These are phyloP conservation scores for Orbilia oligospora DNA, from an alignment of 2,329 filamentous ascomycete species.

Conservation along the genomic window DNA sequence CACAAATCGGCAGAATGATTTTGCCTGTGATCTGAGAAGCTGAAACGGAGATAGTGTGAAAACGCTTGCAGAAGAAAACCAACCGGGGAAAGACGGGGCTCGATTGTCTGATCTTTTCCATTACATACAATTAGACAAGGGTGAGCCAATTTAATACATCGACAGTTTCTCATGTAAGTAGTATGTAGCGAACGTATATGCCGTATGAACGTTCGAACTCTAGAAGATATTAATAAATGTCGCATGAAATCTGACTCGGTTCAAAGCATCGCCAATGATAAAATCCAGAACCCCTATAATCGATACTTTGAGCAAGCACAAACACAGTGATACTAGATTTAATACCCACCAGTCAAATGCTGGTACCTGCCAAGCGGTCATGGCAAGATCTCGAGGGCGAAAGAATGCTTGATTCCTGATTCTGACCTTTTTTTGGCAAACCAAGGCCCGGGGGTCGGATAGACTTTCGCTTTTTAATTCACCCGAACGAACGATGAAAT, in stretches of 20 bases:
- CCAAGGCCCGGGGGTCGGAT: not conserved
- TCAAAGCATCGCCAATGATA: too few species aligned
- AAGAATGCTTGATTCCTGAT: constrained; percentile 23
- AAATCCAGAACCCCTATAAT: too few species aligned
- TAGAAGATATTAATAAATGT: too few species aligned
- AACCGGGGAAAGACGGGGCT: constrained; percentile 4
- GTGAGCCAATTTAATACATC: not conserved
- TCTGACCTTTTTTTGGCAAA: not conserved
- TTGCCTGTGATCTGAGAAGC: constrained; percentile 16
- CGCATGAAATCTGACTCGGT: too few species aligned
- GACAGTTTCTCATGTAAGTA: not conserved
- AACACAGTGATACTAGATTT: not conserved
- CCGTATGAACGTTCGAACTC: too few species aligned
- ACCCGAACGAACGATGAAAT: not conserved
- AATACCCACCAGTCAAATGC: too few species aligned
- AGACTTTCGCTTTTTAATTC: constrained; percentile 3
- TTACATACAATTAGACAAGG: not conserved
- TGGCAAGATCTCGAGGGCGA: constrained; percentile 12
- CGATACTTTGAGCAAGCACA: not conserved
- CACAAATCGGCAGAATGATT: constrained; percentile 6
- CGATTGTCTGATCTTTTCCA: not conserved
- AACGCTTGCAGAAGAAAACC: not conserved
- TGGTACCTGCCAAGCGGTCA: constrained; percentile 22
- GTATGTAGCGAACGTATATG: too few species aligned
- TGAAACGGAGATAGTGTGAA: constrained; percentile 27